Base-by-base conservation (phyloP, 495 filamentous ascomycete species). In the Letharia columbiana region DNA sequence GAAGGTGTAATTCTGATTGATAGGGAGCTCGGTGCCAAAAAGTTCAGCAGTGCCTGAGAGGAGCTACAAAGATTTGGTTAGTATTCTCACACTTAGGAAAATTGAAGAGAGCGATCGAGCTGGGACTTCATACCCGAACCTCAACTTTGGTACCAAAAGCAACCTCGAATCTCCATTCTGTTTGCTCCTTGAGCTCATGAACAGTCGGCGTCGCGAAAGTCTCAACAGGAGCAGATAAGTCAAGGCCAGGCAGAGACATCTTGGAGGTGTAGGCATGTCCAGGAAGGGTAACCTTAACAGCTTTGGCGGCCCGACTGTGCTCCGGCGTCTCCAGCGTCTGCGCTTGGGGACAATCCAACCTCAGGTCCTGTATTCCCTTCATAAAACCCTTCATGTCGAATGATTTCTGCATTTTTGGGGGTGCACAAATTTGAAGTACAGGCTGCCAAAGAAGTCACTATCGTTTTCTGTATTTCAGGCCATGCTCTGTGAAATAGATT, bases 91-190 rank as follows among this genome's bases (percentile, higher is more conserved):
- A 37, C 20, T 28, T 42, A 37, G 42, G 42, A 10, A 20, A 10
- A 20, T 17, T 18, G 44, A 23, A 17, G 33, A 65, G n/a, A 45
- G 20, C 31, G 20, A 41, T 58, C 23, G 7, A 37, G 20, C 13
- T 13, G 42, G 42, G 62, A 45, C 52, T 28, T 73, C 75, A 47
- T 74, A 87, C 86, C 75, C 83, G 87, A 62, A 88, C 81, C 69
- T 82, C 79, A 49, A 92, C 76, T 23, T 79, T 84, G 23, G 81
- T 79, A 15, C 82, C 81, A 72, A 86, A 87, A 37, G 88, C 83
- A 40, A 95, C 89, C 72, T 96, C 89, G 79, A 98, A 98, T 65
- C 94, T 85, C 87, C 90, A 98, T 82, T 98, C 94, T 6, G 81
- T 80, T 56, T 79, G 79, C 33, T 78, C 75, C 33, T 75, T 73